Percentiles rank a stretch among this genome's conserved stretches.
Evolutionary conservation across 2,329 filamentous ascomycete genomes (phyloP).

Genomic region (Paecilomyces fulvus): DNA sequence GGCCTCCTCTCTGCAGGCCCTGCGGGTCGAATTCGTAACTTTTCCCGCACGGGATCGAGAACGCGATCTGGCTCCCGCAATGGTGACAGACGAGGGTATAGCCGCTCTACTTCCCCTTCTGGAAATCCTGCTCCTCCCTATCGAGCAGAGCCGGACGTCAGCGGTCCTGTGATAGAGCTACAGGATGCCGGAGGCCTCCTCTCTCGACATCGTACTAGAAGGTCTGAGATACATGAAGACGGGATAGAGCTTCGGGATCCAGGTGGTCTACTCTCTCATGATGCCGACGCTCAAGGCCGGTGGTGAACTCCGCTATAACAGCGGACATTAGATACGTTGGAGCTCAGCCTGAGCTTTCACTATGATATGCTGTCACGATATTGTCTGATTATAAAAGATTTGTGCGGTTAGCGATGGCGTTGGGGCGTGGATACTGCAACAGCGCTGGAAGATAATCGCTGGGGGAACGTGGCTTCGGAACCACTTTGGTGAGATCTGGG

Average conservation of each 20-base stretch:
- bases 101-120: conserved; percentile 9
- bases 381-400: neutral
- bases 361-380: neutral
- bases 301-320: neutral
- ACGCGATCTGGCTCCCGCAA: neutral
- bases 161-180: conserved; percentile 19
- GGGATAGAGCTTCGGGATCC: neutral
- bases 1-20: conserved; percentile 16
- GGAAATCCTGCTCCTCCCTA: conserved; percentile 12
- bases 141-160: conserved; percentile 12
- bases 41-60: conserved; percentile 5
- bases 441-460: neutral
- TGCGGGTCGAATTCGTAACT: conserved; percentile 6
- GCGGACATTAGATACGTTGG: neutral
- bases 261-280: neutral
- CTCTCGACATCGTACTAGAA: conserved; percentile 4
- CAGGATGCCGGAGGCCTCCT: conserved; percentile 39
- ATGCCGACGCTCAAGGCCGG: neutral
- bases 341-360: no score
- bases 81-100: conserved; percentile 8
- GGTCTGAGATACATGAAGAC: neutral
- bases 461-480: neutral
- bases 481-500: neutral
- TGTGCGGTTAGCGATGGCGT: conserved; percentile 1
- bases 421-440: neutral